These are phyloP conservation scores for Aureoboletus auriporus DNA, from an alignment of 768 basidiomycete species.

Conservation along the genomic window DNA sequence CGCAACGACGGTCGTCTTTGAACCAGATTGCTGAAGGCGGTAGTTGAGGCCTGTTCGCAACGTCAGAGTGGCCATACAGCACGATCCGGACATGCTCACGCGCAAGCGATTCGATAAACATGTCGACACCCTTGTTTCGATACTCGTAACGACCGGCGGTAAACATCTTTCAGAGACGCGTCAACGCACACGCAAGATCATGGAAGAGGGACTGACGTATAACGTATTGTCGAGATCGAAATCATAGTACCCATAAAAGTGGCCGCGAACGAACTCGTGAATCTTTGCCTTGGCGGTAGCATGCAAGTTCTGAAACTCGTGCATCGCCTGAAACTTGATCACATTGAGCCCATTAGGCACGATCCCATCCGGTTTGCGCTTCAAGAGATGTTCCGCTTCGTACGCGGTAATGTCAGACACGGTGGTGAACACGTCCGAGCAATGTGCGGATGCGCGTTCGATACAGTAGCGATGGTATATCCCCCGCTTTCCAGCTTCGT, in stretches of 20 bases:
- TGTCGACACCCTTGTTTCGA: constrained; percentile 98
- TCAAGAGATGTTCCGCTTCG: constrained; percentile 92
- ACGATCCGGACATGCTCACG: constrained; percentile 43
- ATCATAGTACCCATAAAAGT: constrained; percentile 97
- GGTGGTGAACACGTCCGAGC: constrained; percentile 97
- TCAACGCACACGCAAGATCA: background rate
- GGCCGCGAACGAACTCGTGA: constrained; percentile 94
- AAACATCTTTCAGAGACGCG: constrained; percentile 65
- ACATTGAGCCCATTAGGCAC: constrained; percentile 98
- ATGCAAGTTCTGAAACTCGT: constrained; percentile 97
- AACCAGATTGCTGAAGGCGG: constrained; percentile 57
- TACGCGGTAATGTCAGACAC: constrained; percentile 98
- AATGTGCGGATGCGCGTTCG: constrained; percentile 91
- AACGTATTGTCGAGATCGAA: constrained; percentile 92
- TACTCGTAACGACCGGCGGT: constrained; percentile 99
- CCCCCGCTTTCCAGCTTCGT: constrained; percentile 97
- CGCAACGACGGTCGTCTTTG: constrained; percentile 85
- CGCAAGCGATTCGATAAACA: constrained; percentile 97
- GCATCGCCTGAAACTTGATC: constrained; percentile 98
- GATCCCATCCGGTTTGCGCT: constrained; percentile 96
- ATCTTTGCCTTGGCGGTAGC: constrained; percentile 94
- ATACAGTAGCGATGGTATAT: constrained; percentile 99
- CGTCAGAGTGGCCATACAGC: background rate
- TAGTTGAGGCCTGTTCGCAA: constrained; percentile 47
- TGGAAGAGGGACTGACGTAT: constrained; percentile 48